Base-by-base conservation (phyloP, 768 basidiomycete species). In the Fistulinella prunicolor region DNA sequence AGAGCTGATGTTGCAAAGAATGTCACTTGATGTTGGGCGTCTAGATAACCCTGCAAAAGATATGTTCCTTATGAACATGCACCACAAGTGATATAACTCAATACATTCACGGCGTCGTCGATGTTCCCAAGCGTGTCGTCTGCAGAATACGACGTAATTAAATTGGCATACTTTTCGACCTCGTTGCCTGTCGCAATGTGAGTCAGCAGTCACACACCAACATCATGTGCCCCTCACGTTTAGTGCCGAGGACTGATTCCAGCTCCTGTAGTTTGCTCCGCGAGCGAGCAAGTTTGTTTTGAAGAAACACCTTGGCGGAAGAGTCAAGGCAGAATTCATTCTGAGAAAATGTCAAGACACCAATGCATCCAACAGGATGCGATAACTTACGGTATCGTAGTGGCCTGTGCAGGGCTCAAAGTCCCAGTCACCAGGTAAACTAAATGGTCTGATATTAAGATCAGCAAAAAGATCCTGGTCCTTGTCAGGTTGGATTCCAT, bases 401-500 rank as follows among this genome's bases (percentile, higher is more conserved):
- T 86, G 81, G 44, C 69, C 78, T 7, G 75, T 53, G 52, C 85
- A 88, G 13, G 89, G 85, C 61, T 92, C 89, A 57, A 91, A 93
- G 36, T 51, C 65, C 83, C 81, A 89, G 59, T 89, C 83, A 10
- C 56, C 59, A 9, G 90, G 88, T 10, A 76, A 65, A 24, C 67
- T 71, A 62, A 91, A 92, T 3, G 79, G 74, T 28, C 84, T 73
- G 29, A 80, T 63, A 60, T 93, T 92, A 59, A 84, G 73, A 46
- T 84, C 75, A 23, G 90, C 78, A 69, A 85, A 93, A 24, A 90
- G 68, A 40, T 70, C 73, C 60, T 90, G 85, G 54, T 92, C 90
- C 56, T 75, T 72, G 19, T 65, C 57, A 13, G 82, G 70, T 53
- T 84, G 71, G 9, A 92, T 74, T 24, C 71, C 68, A 20, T 61